Evolutionary conservation across 208 protist genomes (phyloP).

Genomic region (Dictyostelium gargantuum): DNA sequence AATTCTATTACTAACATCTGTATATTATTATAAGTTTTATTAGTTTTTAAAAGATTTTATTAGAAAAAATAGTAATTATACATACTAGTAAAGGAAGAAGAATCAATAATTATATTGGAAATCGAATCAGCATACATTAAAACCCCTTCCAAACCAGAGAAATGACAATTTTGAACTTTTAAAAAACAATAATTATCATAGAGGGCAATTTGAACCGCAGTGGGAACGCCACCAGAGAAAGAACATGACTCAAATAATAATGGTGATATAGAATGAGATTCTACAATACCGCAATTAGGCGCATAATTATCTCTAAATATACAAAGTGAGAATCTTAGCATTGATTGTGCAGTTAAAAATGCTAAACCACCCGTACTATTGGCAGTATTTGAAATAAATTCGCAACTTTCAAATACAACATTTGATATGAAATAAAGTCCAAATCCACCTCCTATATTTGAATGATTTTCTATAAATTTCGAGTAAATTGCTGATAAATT

Average conservation of each 20-base stretch:
- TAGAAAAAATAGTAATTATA: neutral
- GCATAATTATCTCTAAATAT: neutral
- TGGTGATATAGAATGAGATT: conserved; percentile 6
- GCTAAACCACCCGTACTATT: conserved; percentile 4
- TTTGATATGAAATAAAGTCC: conserved; percentile 12
- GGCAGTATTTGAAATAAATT: neutral
- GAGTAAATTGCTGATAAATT: neutral
- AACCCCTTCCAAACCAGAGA: neutral
- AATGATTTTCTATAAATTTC: neutral
- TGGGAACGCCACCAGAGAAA: neutral
- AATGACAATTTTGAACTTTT: neutral
- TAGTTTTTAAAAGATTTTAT: no score
- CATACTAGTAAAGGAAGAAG: neutral
- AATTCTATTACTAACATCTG: neutral
- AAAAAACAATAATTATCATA: conserved; percentile 30
- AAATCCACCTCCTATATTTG: conserved; percentile 25
- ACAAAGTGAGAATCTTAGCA: neutral
- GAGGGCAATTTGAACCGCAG: neutral
- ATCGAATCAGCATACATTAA: conserved; percentile 4
- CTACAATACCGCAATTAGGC: neutral
- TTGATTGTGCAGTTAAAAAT: neutral
- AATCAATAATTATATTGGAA: neutral
- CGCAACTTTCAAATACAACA: neutral
- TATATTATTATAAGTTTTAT: neutral
- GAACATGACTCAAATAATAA: neutral